Base-by-base conservation (phyloP, 441 rosid genomes). In the Pelargonium fulgidum region DNA sequence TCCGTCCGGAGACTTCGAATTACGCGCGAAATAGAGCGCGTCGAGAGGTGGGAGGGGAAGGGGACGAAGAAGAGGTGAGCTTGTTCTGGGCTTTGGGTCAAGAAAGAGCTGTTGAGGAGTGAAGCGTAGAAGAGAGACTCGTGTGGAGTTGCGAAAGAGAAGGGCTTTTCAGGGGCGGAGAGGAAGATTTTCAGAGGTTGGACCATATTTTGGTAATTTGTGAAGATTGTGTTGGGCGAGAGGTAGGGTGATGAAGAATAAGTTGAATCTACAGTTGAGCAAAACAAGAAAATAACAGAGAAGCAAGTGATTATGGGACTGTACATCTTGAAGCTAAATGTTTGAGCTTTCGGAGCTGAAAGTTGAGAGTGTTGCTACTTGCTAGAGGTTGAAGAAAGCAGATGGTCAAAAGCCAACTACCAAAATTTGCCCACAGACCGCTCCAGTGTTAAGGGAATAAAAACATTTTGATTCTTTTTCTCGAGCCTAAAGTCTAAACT, bases 11-110 rank as follows among this genome's bases (percentile, higher is more conserved):
- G 73, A 45, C 61, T 69, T 1, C 68, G 56, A 24, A 84, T 65
- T 1, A 84, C 71, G 12, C 72, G 76, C 7, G 84, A 76, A 11
- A 72, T 20, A 24, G 81, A 59, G 20, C 84, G 86, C 4, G 72
- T 16, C 54, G 90, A 70, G 45, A 67, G 19, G 16, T n/a, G 44
- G 62, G 85, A 69, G 70, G 77, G 4, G 73, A 79, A 76, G n/a
- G 90, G 87, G 66, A 84, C 70, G 78, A 86, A 80, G 77, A 82
- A 86, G n/a, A 84, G 78, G 79, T 86, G 83, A 17, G 90, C 90
- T 47, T 72, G 75, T 22, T 81, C 79, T 4, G 90, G 84, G 67
- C 81, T 62, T 12, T 13, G 79, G 41, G 87, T 81, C 48, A 76
- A 42, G 64, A 82, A 78, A 63, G 77, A 62, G 67, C 85, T 81